Evolutionary conservation across 257 asterid species (phyloP).

Genomic region (Solanum habrochaites): DNA sequence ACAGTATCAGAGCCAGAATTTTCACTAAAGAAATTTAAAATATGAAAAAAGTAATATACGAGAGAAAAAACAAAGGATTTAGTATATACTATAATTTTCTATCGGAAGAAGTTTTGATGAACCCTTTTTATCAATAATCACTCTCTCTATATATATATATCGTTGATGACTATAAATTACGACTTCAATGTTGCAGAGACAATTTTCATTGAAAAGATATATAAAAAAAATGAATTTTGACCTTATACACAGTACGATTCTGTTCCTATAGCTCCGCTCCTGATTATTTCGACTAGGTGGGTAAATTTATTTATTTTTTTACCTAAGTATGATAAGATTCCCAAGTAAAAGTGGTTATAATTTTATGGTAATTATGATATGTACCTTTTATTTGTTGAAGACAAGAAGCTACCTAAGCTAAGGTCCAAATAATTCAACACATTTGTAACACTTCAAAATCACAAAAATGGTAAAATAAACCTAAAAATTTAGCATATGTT

Average conservation of each 20-base stretch:
- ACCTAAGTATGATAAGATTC: background rate
- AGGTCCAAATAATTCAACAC: constrained; percentile 15
- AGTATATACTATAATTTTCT: background rate
- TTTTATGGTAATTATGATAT: background rate
- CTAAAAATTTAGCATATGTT: constrained; percentile 3
- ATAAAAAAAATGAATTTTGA: too few relatives aligned
- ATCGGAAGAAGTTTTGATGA: background rate
- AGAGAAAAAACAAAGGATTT: background rate
- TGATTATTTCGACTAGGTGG: background rate
- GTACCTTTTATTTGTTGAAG: constrained; percentile 10
- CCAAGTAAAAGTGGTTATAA: background rate
- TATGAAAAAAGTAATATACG: background rate
- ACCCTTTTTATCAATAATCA: background rate
- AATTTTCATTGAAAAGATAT: background rate
- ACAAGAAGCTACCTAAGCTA: background rate
- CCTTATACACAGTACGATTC: background rate
- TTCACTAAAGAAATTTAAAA: background rate
- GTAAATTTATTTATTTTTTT: background rate
- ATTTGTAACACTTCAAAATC: constrained; percentile 4
- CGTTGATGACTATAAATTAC: background rate
- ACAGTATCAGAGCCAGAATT: rapidly evolving
- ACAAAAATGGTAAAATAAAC: background rate
- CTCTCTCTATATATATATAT: too few relatives aligned
- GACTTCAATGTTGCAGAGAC: background rate
- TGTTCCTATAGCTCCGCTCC: background rate